phyloP scores from a whole-genome alignment of 2,329 filamentous ascomycete genomes.

The Penicillium sp. region DNA sequence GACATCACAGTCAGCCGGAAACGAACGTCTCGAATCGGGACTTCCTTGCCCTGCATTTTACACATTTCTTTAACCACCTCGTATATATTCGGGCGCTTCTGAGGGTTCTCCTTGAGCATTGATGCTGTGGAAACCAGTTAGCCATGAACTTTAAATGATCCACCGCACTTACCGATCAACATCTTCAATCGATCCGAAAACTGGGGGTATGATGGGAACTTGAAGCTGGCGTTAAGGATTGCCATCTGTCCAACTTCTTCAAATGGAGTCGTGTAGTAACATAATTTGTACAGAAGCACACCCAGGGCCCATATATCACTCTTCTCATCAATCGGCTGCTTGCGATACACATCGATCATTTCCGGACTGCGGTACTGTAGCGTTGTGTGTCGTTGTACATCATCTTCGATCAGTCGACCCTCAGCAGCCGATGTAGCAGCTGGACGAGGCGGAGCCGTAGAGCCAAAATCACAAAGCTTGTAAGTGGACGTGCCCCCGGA shows the following conservation, averaged over 20 bases:
- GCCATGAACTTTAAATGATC: background rate
- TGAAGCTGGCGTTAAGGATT: constrained; percentile 92
- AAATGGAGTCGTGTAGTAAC: constrained; percentile 98
- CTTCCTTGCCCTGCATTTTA: constrained; percentile 79
- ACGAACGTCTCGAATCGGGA: constrained; percentile 85
- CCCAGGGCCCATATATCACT: constrained; percentile 98
- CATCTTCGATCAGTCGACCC: constrained; percentile 90
- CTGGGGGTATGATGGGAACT: constrained; percentile 79
- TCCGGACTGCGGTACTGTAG: constrained; percentile 96
- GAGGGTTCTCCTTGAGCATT: constrained; percentile 84
- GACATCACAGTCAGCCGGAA: background rate
- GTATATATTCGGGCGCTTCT: constrained; percentile 84
- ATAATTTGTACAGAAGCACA: constrained; percentile 93
- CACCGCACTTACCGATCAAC: constrained; percentile 68
- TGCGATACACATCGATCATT: constrained; percentile 97
- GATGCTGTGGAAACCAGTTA: constrained; percentile 57
- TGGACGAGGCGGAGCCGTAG: constrained; percentile 76
- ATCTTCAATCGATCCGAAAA: constrained; percentile 90
- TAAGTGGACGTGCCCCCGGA: constrained; percentile 69
- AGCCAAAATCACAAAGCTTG: constrained; percentile 98
- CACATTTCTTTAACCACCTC: constrained; percentile 86
- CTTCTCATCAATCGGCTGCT: constrained; percentile 96
- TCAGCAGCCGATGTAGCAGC: constrained; percentile 84
- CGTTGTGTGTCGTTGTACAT: constrained; percentile 94
- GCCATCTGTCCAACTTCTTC: constrained; percentile 97